These are phyloP conservation scores for Nemania sp. DNA, from an alignment of 2,329 filamentous ascomycete species.

Conservation along the genomic window DNA sequence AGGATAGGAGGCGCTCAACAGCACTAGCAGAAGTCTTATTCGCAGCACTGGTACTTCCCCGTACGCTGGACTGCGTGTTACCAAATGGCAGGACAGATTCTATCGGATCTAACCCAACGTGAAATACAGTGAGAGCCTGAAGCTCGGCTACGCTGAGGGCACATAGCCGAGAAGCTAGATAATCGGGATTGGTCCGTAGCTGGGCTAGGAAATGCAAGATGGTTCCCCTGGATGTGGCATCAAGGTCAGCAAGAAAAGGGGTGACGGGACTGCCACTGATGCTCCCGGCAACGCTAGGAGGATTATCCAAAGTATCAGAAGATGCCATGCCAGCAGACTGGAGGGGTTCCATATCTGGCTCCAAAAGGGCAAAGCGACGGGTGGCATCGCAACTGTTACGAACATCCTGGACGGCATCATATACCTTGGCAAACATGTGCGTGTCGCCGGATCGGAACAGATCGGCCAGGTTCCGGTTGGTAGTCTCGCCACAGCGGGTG, in stretches of 20 bases:
- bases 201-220: conserved; percentile 79
- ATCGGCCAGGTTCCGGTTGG: conserved; percentile 75
- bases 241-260: conserved; percentile 73
- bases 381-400: conserved; percentile 75
- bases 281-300: conserved; percentile 46
- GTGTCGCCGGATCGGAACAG: conserved; percentile 79
- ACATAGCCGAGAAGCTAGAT: conserved; percentile 80
- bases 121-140: conserved; percentile 74
- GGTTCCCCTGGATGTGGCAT: conserved; percentile 71
- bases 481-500: conserved; percentile 72
- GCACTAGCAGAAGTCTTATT: conserved; percentile 58
- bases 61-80: conserved; percentile 42
- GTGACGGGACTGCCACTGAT: conserved; percentile 43
- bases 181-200: conserved; percentile 84
- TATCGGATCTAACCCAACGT: conserved; percentile 76
- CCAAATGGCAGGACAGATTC: conserved; percentile 73
- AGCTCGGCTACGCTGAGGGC: conserved; percentile 77
- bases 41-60: conserved; percentile 50
- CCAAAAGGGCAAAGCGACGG: conserved; percentile 69
- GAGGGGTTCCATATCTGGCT: conserved; percentile 70
- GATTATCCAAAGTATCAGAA: conserved; percentile 55
- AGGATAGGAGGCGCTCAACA: conserved; percentile 82
- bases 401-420: conserved; percentile 78
- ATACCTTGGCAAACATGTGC: conserved; percentile 72
- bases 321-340: conserved; percentile 55